Evolutionary conservation across 352 stramenopile genomes (phyloP).

Genomic region (Phytopythium boreale): DNA sequence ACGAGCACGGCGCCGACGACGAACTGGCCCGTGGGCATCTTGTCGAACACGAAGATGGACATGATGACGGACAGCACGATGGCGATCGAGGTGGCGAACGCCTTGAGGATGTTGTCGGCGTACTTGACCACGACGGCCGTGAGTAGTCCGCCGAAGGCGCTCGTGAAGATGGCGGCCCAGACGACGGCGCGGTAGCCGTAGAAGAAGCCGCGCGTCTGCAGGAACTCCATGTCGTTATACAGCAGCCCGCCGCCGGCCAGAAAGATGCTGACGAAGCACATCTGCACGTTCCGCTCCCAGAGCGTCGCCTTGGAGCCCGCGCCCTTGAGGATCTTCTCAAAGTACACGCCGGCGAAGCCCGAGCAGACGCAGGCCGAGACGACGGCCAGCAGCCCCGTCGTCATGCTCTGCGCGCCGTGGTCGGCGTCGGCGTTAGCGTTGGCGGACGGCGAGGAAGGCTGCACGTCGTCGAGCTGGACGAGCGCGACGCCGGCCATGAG

Average conservation of each 20-base stretch:
- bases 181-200: conserved; percentile 79
- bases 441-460: neutral
- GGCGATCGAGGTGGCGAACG: conserved; percentile 81
- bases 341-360: conserved; percentile 83
- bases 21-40: conserved; percentile 74
- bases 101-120: conserved; percentile 87
- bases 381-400: conserved; percentile 64
- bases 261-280: conserved; percentile 69
- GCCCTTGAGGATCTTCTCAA: conserved; percentile 86
- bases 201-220: conserved; percentile 65
- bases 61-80: conserved; percentile 81
- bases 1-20: conserved; percentile 69
- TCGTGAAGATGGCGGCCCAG: conserved; percentile 65
- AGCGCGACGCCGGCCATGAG: conserved; percentile 81
- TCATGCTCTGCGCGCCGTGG: conserved; percentile 48
- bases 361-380: conserved; percentile 74
- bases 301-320: conserved; percentile 51
- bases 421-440: conserved; percentile 10
- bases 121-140: conserved; percentile 86
- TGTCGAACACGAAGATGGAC: conserved; percentile 84
- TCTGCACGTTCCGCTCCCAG: conserved; percentile 84
- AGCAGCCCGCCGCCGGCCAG: conserved; percentile 55
- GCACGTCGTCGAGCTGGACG: conserved; percentile 63
- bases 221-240: conserved; percentile 60
- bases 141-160: conserved; percentile 71